phyloP scores from a whole-genome alignment of 345 rosid genomes.

The Eucalyptus microcorys region DNA sequence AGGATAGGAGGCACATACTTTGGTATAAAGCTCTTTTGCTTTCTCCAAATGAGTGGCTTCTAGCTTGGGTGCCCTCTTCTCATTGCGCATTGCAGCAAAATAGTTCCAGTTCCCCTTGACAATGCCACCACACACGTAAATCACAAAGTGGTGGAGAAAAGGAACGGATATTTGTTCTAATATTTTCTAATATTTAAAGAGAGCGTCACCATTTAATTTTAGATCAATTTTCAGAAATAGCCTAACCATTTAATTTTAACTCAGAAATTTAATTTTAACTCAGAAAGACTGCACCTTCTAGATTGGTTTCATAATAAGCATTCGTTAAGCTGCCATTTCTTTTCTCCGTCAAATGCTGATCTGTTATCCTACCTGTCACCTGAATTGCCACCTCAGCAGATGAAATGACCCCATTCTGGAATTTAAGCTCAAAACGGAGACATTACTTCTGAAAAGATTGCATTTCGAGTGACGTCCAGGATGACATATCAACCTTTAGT shows the following conservation, averaged over 20 bases:
- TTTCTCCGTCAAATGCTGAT: background rate
- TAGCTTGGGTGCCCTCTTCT: constrained; percentile 92
- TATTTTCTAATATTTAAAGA: background rate
- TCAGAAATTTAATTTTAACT: background rate
- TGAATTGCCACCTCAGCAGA: background rate
- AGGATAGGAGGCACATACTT: constrained; percentile 30
- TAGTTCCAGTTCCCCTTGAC: constrained; percentile 96
- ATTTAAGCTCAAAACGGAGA: background rate
- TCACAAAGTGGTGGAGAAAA: background rate
- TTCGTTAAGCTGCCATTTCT: background rate
- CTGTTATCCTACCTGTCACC: background rate
- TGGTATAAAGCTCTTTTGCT: constrained; percentile 89
- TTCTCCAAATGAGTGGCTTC: constrained; percentile 99
- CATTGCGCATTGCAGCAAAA: constrained; percentile 94
- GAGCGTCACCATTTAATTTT: background rate
- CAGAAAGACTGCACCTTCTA: background rate
- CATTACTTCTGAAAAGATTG: background rate
- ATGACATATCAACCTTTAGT: background rate
- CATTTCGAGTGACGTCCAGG: background rate
- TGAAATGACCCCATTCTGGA: background rate
- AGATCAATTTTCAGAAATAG: background rate
- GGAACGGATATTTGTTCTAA: background rate
- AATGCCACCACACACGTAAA: background rate
- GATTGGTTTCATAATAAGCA: background rate
- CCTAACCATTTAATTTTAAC: background rate